A percentile compares a stretch with the other conserved stretches of the same genome.
Evolutionary conservation across 768 basidiomycete species (phyloP).

Genomic region (Pisolithus microcarpus): DNA sequence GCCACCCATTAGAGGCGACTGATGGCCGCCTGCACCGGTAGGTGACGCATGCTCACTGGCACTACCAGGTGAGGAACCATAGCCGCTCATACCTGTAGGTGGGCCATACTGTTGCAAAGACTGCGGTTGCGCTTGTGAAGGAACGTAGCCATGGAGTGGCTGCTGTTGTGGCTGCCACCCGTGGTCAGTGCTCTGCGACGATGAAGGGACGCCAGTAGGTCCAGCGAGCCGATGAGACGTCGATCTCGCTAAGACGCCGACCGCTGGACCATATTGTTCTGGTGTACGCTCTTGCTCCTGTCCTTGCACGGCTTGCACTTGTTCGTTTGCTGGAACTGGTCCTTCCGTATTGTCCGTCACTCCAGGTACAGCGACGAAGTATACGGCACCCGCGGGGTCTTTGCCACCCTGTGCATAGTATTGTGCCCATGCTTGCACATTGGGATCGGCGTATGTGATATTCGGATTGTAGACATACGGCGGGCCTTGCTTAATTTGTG

Average conservation of each 20-base stretch:
- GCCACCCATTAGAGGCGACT: slow-evolving; percentile 9
- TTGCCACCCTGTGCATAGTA: slow-evolving; percentile 79
- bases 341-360: slow-evolving; percentile 41
- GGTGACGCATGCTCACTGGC: slow-evolving; percentile 15
- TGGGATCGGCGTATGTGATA: slow-evolving; percentile 65
- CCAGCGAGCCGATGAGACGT: not conserved
- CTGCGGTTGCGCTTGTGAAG: slow-evolving; percentile 12
- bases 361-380: slow-evolving; percentile 74
- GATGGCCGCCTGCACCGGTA: slow-evolving; percentile 2
- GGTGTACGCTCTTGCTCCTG: not conserved
- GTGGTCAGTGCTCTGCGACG: not conserved
- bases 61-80: slow-evolving; percentile 11
- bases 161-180: not conserved
- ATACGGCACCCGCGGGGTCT: slow-evolving; percentile 69
- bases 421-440: slow-evolving; percentile 80
- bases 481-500: slow-evolving; percentile 30
- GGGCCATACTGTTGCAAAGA: slow-evolving; percentile 9
- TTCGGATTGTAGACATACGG: slow-evolving; percentile 57
- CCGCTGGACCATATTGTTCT: slow-evolving; percentile 2
- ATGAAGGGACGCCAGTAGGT: not conserved
- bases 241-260: not conserved
- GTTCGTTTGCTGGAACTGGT: not conserved
- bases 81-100: not conserved
- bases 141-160: slow-evolving; percentile 12
- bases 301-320: not conserved